Base-by-base conservation (phyloP, 2,329 filamentous ascomycete species). In the Fusarium albidum region DNA sequence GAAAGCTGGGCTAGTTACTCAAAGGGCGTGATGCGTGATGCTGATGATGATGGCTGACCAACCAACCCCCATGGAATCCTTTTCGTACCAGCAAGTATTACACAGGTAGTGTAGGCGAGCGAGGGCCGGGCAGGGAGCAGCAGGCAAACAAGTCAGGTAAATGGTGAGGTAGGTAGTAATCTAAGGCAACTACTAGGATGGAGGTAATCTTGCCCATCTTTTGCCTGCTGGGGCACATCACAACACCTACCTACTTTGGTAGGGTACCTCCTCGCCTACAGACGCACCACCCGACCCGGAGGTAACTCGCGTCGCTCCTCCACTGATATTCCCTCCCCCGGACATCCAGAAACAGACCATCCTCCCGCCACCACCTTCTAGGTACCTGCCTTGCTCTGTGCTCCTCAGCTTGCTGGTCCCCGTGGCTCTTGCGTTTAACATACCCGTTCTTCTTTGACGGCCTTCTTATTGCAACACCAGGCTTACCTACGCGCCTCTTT, bases 291-390 rank as follows among this genome's bases (percentile, higher is more conserved):
- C 58, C 58, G 59, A 59, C 57, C 39, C 42, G 49, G 49, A 61
- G 49, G 42, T 29, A 55, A 61, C 50, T 52, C 42, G 43, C 47
- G 29, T 55, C 57, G 5, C 57, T 60, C 57, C 57, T 53, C 51
- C n/a, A n/a, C n/a, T n/a, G n/a, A n/a, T 56, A 51, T 45, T 45
- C 39, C 52, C 43, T 55, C 58, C 58, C 59, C 59, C 59, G 43
- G 47, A 57, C 50, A 43, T 51, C 51, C 53, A 52, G 49, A 48
- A 52, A 37, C 55, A 57, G 53, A 42, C 54, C 43, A 61, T 59
- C 51, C 40, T 62, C 50, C 59, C 59, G 59, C 59, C 59, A 63
- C 59, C 58, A 46, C 59, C 47, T 47, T 45, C 59, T 45, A 21
- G 21, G 21, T 21, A 7, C 39, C 33, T 27, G 18, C 25, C 32